Conservation (phyloP, 2,329 filamentous ascomycete species). For the Pyricularia sp. region DNA sequence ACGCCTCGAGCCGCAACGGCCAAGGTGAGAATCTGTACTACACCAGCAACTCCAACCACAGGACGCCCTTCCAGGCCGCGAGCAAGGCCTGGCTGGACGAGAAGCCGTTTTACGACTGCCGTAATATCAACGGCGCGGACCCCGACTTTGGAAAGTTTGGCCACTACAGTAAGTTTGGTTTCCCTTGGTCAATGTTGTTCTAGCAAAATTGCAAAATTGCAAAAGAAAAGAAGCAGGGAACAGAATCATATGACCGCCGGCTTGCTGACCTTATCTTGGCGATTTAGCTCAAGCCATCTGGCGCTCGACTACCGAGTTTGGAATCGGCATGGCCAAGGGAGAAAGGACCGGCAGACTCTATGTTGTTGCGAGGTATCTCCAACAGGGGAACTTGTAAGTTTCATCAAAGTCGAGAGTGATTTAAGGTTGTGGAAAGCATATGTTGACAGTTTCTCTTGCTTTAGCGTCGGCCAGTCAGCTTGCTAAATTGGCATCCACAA, state of each 20-base stretch:
- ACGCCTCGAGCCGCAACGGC: background rate
- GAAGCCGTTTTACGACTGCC: background rate
- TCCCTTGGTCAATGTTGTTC: too few species aligned
- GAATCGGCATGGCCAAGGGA: background rate
- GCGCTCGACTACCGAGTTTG: background rate
- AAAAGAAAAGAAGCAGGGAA: background rate
- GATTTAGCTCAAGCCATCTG: background rate
- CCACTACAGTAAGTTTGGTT: background rate
- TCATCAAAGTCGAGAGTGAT: background rate
- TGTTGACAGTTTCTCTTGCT: background rate
- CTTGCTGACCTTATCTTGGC: background rate
- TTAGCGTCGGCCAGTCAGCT: background rate
- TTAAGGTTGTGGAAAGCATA: background rate
- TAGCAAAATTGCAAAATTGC: background rate
- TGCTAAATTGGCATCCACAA: background rate
- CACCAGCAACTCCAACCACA: background rate
- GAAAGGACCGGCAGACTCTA: background rate
- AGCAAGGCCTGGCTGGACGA: background rate
- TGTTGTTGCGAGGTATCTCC: background rate
- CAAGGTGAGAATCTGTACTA: background rate
- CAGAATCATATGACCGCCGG: too few species aligned
- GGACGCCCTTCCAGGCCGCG: background rate
- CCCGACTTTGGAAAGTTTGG: background rate
- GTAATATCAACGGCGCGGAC: background rate
- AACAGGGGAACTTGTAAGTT: background rate